These are phyloP conservation scores for Diplocarpon rosae DNA, from an alignment of 2,329 filamentous ascomycete genomes.

Conservation along the genomic window DNA sequence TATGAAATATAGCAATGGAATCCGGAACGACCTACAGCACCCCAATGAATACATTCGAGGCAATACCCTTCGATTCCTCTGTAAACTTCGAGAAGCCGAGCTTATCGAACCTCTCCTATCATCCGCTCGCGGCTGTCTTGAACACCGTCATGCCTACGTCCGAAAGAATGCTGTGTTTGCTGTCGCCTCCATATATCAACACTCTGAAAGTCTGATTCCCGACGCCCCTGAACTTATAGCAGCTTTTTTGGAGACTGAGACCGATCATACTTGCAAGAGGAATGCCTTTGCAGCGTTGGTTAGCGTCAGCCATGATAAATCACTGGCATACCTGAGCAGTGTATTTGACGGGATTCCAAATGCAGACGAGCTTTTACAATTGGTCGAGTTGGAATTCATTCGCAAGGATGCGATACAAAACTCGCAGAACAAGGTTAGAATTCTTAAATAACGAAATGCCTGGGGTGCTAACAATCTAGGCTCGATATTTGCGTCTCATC, in stretches of 20 bases:
- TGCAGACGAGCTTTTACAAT: conserved; percentile 83
- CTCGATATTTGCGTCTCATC: conserved; percentile 84
- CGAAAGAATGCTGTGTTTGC: conserved; percentile 97
- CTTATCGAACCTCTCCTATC: conserved; percentile 92
- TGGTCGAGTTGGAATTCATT: conserved; percentile 94
- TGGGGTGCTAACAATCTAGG: conserved; percentile 37
- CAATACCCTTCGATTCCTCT: conserved; percentile 95
- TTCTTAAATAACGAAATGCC: background rate
- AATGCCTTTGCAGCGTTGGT: conserved; percentile 91
- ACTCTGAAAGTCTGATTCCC: conserved; percentile 84
- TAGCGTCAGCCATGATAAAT: conserved; percentile 87
- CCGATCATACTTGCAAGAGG: conserved; percentile 90
- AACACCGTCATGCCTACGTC: conserved; percentile 94
- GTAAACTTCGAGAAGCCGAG: conserved; percentile 90
- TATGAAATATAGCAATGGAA: conserved; percentile 64
- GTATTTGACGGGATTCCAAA: conserved; percentile 92
- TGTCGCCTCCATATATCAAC: conserved; percentile 80
- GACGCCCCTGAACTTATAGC: conserved; percentile 89
- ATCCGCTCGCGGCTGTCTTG: conserved; percentile 81
- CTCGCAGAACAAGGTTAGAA: conserved; percentile 74
- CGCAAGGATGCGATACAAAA: conserved; percentile 95
- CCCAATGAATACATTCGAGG: conserved; percentile 97
- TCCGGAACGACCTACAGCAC: conserved; percentile 93
- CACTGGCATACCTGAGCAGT: conserved; percentile 73
- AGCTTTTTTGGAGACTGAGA: conserved; percentile 81